phyloP scores from a whole-genome alignment of 2,329 filamentous ascomycete genomes.

The Paecilomyces sp. region DNA sequence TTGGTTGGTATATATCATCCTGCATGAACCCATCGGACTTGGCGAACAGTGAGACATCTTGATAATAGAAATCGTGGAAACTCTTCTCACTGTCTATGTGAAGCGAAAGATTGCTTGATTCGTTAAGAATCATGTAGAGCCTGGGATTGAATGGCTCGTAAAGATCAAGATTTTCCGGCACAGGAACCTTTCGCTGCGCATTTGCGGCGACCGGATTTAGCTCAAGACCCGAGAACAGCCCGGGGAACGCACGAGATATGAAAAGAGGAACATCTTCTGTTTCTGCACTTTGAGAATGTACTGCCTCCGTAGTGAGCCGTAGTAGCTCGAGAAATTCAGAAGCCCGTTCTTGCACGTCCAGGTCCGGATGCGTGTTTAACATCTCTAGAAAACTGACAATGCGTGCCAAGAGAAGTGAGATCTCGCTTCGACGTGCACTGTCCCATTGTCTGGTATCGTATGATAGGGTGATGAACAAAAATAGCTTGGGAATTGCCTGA shows the following conservation, averaged over 20 bases:
- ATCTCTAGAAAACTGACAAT: constrained; percentile 77
- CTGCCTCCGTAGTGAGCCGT: constrained; percentile 75
- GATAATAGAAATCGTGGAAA: constrained; percentile 33
- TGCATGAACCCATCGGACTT: constrained; percentile 15
- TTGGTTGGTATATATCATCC: constrained; percentile 14
- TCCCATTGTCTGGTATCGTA: constrained; percentile 64
- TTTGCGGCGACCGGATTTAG: constrained; percentile 81
- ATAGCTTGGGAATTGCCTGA: constrained; percentile 76
- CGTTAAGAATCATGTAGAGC: constrained; percentile 57
- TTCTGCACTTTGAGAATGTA: constrained; percentile 22
- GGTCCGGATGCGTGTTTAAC: constrained; percentile 69
- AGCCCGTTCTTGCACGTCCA: constrained; percentile 91
- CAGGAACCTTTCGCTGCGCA: constrained; percentile 79
- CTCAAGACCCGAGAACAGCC: constrained; percentile 77
- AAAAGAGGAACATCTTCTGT: constrained; percentile 65
- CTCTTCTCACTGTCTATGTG: constrained; percentile 41
- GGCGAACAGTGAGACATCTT: constrained; percentile 15
- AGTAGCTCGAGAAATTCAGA: constrained; percentile 89
- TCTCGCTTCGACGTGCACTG: constrained; percentile 62
- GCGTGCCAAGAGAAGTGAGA: constrained; percentile 70
- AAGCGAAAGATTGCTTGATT: constrained; percentile 46
- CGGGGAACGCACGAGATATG: constrained; percentile 83
- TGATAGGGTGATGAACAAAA: constrained; percentile 59
- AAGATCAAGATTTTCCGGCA: constrained; percentile 68
- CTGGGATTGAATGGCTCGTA: constrained; percentile 75